Conservation (phyloP, 768 basidiomycete species). For the Kwoniella sp. region DNA sequence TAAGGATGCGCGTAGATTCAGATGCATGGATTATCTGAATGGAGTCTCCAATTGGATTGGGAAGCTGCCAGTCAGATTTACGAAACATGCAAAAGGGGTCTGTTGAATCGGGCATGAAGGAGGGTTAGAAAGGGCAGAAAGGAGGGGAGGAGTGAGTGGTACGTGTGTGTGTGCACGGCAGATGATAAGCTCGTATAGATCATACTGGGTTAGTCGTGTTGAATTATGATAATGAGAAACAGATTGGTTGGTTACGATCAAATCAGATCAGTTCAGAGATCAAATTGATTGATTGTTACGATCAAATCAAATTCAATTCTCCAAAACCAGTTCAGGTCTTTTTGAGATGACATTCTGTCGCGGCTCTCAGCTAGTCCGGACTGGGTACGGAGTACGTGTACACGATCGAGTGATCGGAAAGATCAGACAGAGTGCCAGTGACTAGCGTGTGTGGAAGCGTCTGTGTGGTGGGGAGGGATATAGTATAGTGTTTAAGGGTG, state of each 20-base stretch:
- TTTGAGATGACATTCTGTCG: too few relatives aligned
- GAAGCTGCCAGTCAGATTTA: background rate
- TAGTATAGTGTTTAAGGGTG: background rate
- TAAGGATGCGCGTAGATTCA: background rate
- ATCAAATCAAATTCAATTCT: background rate
- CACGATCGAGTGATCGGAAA: too few relatives aligned
- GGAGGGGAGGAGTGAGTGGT: background rate
- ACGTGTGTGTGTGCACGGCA: background rate
- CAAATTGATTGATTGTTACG: background rate
- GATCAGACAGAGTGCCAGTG: too few relatives aligned
- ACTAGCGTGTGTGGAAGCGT: conserved; percentile 1
- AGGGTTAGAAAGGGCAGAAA: background rate
- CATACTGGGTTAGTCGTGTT: background rate
- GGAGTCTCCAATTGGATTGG: too few relatives aligned
- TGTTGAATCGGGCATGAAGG: background rate
- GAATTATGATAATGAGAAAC: background rate
- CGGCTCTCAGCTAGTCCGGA: too few relatives aligned
- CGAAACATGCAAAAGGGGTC: background rate
- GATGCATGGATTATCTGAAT: background rate
- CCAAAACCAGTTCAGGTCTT: too few relatives aligned
- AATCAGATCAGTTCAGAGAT: background rate
- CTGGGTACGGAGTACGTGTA: too few relatives aligned
- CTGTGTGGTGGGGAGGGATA: background rate
- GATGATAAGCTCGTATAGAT: background rate
- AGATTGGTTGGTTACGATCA: background rate